Evolutionary conservation across 352 stramenopile genomes (phyloP).

Genomic region (Phytophthora palmivora): DNA sequence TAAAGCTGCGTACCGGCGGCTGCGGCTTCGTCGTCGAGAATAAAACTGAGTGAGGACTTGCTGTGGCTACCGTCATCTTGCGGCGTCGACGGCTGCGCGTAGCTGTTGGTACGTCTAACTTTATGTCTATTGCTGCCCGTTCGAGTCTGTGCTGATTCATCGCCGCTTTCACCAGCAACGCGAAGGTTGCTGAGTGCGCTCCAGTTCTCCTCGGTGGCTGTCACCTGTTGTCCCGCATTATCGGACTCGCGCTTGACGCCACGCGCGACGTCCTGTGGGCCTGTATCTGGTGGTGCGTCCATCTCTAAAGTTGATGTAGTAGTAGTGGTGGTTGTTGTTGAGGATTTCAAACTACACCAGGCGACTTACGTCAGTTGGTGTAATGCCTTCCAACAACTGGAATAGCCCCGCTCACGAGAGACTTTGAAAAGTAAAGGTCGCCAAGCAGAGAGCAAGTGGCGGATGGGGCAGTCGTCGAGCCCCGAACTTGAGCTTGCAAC

Average conservation of each 20-base stretch:
- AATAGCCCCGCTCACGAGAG: slow-evolving; percentile 19
- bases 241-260: slow-evolving; percentile 20
- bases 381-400: slow-evolving; percentile 7
- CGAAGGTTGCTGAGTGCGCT: slow-evolving; percentile 49
- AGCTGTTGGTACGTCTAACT: slow-evolving; percentile 28
- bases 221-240: slow-evolving; percentile 1
- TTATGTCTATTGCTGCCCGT: slow-evolving; percentile 35
- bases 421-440: slow-evolving; percentile 23
- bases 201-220: slow-evolving; percentile 44
- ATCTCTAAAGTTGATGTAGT: slow-evolving; percentile 29
- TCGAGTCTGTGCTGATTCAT: slow-evolving; percentile 14
- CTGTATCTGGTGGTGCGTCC: slow-evolving; percentile 17
- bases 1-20: slow-evolving; percentile 27
- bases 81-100: slow-evolving; percentile 20
- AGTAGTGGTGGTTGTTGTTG: slow-evolving; percentile 4
- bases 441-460: slow-evolving; percentile 7
- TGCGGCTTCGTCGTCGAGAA: slow-evolving; percentile 59
- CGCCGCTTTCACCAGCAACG: slow-evolving; percentile 29
- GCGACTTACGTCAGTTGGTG: slow-evolving; percentile 32
- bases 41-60: slow-evolving; percentile 82
- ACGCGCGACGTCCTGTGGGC: slow-evolving; percentile 2
- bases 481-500: slow-evolving; percentile 21
- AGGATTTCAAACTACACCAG: slow-evolving; percentile 34
- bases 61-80: slow-evolving; percentile 36
- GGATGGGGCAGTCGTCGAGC: slow-evolving; percentile 10